A percentile compares a stretch with the other conserved stretches of the same genome.
Evolutionary conservation across 2,329 filamentous ascomycete species (phyloP).

Genomic region (Botryotinia convoluta): DNA sequence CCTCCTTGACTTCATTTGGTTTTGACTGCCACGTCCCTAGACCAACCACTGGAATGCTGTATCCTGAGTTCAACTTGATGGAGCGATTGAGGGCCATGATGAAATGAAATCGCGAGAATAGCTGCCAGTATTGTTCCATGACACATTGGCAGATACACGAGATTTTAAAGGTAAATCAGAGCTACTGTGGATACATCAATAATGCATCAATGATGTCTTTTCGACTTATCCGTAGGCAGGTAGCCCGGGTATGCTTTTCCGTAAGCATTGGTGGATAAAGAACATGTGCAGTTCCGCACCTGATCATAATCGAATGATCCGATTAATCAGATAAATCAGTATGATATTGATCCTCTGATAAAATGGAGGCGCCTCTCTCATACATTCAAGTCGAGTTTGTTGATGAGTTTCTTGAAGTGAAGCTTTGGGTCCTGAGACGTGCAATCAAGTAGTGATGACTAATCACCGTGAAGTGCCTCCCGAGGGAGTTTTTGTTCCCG

Average conservation of each 20-base stretch:
- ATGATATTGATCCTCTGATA: background rate
- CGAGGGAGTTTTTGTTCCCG: conserved; percentile 52
- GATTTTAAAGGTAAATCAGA: background rate
- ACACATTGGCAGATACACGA: background rate
- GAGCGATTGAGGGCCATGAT: conserved; percentile 26
- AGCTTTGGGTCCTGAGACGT: background rate
- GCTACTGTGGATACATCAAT: background rate
- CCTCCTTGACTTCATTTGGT: conserved; percentile 43
- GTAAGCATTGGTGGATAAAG: background rate
- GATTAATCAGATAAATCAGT: background rate
- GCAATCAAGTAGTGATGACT: conserved; percentile 8
- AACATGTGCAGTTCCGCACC: background rate
- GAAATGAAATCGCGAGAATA: background rate
- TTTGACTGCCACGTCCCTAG: conserved; percentile 49
- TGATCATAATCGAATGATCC: background rate
- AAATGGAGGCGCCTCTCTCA: background rate
- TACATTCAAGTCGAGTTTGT: background rate
- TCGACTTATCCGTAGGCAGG: conserved; percentile 10
- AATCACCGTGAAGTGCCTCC: conserved; percentile 12
- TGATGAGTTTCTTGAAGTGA: background rate
- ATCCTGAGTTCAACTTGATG: conserved; percentile 39
- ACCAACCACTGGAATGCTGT: conserved; percentile 41
- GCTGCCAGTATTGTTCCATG: background rate
- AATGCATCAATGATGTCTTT: conserved; percentile 1
- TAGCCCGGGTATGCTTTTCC: conserved; percentile 15